Conservation (phyloP, 768 basidiomycete species). For the Tylopilus felleus region DNA sequence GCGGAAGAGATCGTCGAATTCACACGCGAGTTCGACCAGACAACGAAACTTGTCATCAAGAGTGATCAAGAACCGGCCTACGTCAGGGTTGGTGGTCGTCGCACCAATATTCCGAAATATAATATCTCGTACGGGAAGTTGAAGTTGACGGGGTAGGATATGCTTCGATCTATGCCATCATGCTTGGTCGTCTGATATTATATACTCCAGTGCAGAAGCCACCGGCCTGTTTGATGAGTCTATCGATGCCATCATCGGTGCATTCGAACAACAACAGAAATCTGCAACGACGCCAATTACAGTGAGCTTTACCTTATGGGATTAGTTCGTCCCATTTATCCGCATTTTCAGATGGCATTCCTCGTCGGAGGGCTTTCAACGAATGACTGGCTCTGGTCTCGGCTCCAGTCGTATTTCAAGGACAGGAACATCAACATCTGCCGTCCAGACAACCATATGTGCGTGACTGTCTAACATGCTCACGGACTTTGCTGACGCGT, state of each 20-base stretch:
- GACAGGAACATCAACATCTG: background rate
- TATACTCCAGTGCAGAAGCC: constrained; percentile 4
- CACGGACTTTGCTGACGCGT: background rate
- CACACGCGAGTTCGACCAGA: constrained; percentile 4
- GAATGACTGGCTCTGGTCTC: constrained; percentile 12
- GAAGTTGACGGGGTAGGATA: constrained; percentile 12
- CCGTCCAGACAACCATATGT: constrained; percentile 11
- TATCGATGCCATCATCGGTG: constrained; percentile 2
- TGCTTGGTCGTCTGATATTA: background rate
- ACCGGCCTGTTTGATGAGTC: constrained; percentile 9
- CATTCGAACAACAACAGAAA: constrained; percentile 13
- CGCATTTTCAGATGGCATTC: constrained; percentile 7
- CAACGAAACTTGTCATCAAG: background rate
- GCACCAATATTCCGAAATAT: background rate
- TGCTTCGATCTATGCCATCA: background rate
- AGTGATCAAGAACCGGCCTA: constrained; percentile 6
- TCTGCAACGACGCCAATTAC: background rate
- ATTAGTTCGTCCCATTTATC: background rate
- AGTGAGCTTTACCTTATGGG: background rate
- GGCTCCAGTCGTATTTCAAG: constrained; percentile 11
- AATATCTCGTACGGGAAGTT: constrained; percentile 6
- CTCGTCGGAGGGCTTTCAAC: constrained; percentile 10
- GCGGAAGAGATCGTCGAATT: background rate
- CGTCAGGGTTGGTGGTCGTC: constrained; percentile 5
- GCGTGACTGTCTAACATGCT: background rate